Base-by-base conservation (phyloP, 495 filamentous ascomycete genomes). In the Amniculicola lignicola region DNA sequence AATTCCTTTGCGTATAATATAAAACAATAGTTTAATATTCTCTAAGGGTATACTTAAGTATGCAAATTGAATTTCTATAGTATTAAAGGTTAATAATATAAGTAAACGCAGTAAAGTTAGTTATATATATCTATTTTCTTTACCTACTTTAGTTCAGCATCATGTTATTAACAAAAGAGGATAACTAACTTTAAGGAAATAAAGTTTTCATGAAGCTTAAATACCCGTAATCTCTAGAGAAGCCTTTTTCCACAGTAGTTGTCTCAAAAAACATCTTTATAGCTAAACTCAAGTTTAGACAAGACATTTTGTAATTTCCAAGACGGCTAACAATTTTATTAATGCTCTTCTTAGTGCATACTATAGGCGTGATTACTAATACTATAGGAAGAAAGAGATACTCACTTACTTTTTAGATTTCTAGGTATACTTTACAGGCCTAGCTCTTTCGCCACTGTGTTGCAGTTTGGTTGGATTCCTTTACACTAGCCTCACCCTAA, bases 21-120 rank as follows among this genome's bases (percentile, higher is more conserved):
- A 6, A 40, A 40, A 40, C 37, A 40, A 40, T 16, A 40, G 7
- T 10, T 40, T 18, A 40, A 40, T 18, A 16, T 40, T 40, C 5
- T 40, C 16, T 40, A 40, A 16, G 37, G 37, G 37, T 40, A 40
- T 40, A 16, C 37, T 40, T 18, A 18, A 40, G 37, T 40, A 40
- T 40, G 37, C 16, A 40, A 10, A 18, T 40, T 40, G 37, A 18
- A 40, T 40, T 40, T 40, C 37, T 40, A 18, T 6, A 16, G 37
- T 6, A 18, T 10, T 40, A 6, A 40, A 18, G 9, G 16, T 10
- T 18, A 40, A 18, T 18, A 40, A 16, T 40, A 18, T 16, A 40
- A 16, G 37, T 16, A 18, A 10, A 18, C 11, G 6, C 19, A 40
- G 19, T 10, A 40, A 6, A 10, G 16, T n/a, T n/a, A n/a, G n/a